Percentiles rank a stretch among this genome's conserved stretches.
These are phyloP conservation scores for Selenicereus undatus DNA, from an alignment of 148 eudicot genomes.

Conservation along the genomic window DNA sequence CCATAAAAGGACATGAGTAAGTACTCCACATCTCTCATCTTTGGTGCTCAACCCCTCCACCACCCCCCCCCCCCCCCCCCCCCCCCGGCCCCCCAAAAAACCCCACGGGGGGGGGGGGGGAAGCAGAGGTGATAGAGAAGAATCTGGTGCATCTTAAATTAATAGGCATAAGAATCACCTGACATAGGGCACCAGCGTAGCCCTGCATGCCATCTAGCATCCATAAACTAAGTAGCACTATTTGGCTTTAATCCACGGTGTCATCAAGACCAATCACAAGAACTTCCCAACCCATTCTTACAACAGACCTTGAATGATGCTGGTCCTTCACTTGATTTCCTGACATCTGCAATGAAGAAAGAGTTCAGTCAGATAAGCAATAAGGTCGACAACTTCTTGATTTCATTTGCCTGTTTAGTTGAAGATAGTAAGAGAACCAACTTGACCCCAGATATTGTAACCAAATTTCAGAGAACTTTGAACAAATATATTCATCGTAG, in stretches of 20 bases:
- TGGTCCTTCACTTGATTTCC: conserved; percentile 31
- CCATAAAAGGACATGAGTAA: conserved; percentile 56
- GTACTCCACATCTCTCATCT: conserved; percentile 17
- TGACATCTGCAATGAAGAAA: conserved; percentile 29
- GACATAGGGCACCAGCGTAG: background rate
- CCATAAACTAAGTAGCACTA: background rate
- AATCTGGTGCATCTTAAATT: background rate
- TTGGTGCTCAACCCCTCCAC: conserved; percentile 24
- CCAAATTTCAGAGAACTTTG: background rate
- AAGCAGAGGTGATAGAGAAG: background rate
- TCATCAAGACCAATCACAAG: background rate
- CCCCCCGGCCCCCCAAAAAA: conserved; percentile 20
- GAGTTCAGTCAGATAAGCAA: conserved; percentile 4
- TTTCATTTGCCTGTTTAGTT: background rate
- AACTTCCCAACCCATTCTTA: conserved; percentile 39
- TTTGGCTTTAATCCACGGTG: background rate
- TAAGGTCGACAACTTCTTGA: background rate
- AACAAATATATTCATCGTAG: background rate
- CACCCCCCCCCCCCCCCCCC: conserved; percentile 9
- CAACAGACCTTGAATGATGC: conserved; percentile 25
- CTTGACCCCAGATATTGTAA: background rate
- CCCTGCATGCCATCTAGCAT: background rate
- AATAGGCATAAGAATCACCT: background rate
- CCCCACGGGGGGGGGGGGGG: no score
- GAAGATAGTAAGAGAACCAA: background rate